Evolutionary conservation across 225 moss, liverwort and hornwort species (phyloP).

Genomic region (Pleurozium schreberi): DNA sequence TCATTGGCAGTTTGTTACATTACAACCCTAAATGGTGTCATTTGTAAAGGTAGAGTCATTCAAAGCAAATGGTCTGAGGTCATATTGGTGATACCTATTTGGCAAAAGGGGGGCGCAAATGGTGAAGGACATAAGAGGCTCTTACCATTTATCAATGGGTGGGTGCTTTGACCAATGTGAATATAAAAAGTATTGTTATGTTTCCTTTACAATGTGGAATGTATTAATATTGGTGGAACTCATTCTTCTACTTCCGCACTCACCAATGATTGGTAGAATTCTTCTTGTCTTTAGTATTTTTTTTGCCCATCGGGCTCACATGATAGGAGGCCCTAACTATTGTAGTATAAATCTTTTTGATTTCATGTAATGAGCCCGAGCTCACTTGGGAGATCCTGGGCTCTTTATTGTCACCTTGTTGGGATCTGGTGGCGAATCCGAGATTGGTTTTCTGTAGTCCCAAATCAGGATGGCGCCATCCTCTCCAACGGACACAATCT

Average conservation of each 20-base stretch:
- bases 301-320: neutral
- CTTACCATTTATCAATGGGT: neutral
- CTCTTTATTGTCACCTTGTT: slow-evolving; percentile 37
- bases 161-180: accelerated
- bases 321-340: too few relatives aligned
- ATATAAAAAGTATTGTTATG: neutral
- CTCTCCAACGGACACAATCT: slow-evolving; percentile 85
- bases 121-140: neutral
- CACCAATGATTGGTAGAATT: neutral
- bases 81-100: neutral
- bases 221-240: neutral
- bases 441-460: slow-evolving; percentile 83
- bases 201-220: neutral
- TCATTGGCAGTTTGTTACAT: neutral
- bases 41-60: neutral
- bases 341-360: too few relatives aligned
- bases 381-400: slow-evolving; percentile 13
- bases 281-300: neutral
- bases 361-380: neutral
- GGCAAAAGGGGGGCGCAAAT: accelerated
- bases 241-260: neutral
- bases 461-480: slow-evolving; percentile 92
- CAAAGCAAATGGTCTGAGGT: neutral
- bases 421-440: slow-evolving; percentile 70
- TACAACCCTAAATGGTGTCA: neutral